Percentiles rank a stretch among this genome's conserved stretches.
These are phyloP conservation scores for Aspergillus hiratsukae DNA, from an alignment of 2,329 filamentous ascomycete genomes.

Conservation along the genomic window DNA sequence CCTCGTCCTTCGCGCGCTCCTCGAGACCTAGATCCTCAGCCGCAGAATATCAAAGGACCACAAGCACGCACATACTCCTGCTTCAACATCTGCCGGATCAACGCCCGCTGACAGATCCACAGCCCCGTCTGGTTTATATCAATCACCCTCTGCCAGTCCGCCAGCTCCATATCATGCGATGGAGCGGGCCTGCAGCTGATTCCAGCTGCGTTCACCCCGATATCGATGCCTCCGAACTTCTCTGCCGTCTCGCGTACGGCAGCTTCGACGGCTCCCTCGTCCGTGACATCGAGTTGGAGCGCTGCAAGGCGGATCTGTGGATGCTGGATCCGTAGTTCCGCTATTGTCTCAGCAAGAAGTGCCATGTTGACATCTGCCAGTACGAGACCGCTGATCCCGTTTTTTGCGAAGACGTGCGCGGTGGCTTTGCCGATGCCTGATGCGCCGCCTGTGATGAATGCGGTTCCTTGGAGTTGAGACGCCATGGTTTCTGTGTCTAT, in stretches of 20 bases:
- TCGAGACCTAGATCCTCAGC: constrained; percentile 5
- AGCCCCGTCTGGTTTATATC: constrained; percentile 54
- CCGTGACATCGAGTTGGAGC: constrained; percentile 46
- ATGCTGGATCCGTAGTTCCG: constrained; percentile 32
- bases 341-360: constrained; percentile 32
- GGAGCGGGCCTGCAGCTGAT: constrained; percentile 40
- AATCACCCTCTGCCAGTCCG: constrained; percentile 49
- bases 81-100: constrained; percentile 31
- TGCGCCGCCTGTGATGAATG: constrained; percentile 23
- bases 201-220: constrained; percentile 55
- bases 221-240: constrained; percentile 52
- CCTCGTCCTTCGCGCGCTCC: constrained; percentile 18
- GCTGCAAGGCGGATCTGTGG: constrained; percentile 40
- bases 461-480: constrained; percentile 20
- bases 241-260: constrained; percentile 40
- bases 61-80: constrained; percentile 19
- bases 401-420: constrained; percentile 44
- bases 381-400: constrained; percentile 46
- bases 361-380: constrained; percentile 48
- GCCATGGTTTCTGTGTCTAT: constrained; percentile 4
- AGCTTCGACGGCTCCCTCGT: constrained; percentile 41
- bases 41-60: not conserved
- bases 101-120: constrained; percentile 53
- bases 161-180: constrained; percentile 46
- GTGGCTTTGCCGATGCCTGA: constrained; percentile 53